A percentile compares a stretch with the other conserved stretches of the same genome.
Conservation (phyloP, 2,329 filamentous ascomycete species). For the Ophiocordyceps sinensis region DNA sequence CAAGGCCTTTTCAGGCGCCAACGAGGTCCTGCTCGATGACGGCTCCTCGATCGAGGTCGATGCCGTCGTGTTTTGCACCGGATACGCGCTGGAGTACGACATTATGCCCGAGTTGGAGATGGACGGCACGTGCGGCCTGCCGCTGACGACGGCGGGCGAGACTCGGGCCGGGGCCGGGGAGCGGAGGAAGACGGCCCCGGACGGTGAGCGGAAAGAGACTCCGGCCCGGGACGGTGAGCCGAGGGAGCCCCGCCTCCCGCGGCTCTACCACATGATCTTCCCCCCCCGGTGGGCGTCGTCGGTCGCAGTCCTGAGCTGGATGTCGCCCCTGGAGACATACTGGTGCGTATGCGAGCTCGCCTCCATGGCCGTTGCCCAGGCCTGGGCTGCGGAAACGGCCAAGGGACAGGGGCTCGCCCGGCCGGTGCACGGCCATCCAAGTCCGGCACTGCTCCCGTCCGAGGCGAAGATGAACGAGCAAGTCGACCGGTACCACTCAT, state of each 20-base stretch:
- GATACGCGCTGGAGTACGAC: constrained; percentile 18
- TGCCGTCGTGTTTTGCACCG: constrained; percentile 21
- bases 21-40: constrained; percentile 14
- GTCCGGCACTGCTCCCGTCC: constrained; percentile 8
- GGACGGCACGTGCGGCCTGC: background rate
- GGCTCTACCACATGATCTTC: constrained; percentile 27
- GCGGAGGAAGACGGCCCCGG: no score
- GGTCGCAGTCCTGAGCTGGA: constrained; percentile 24
- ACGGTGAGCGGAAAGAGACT: no score
- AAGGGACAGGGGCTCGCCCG: background rate
- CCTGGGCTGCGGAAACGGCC: constrained; percentile 14
- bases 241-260: constrained; percentile 11
- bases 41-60: constrained; percentile 15
- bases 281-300: constrained; percentile 23
- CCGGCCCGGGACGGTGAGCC: no score
- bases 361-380: constrained; percentile 23
- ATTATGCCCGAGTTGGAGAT: constrained; percentile 8
- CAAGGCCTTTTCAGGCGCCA: constrained; percentile 6
- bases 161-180: no score
- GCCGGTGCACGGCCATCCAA: constrained; percentile 3
- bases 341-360: constrained; percentile 23
- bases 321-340: constrained; percentile 16
- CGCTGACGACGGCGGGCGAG: background rate
- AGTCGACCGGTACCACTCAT: constrained; percentile 12
- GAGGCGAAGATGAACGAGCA: constrained; percentile 10